Percentiles rank a stretch among this genome's conserved stretches.
These are phyloP conservation scores for Leccinum sublutescens DNA, from an alignment of 768 basidiomycete species.

Conservation along the genomic window DNA sequence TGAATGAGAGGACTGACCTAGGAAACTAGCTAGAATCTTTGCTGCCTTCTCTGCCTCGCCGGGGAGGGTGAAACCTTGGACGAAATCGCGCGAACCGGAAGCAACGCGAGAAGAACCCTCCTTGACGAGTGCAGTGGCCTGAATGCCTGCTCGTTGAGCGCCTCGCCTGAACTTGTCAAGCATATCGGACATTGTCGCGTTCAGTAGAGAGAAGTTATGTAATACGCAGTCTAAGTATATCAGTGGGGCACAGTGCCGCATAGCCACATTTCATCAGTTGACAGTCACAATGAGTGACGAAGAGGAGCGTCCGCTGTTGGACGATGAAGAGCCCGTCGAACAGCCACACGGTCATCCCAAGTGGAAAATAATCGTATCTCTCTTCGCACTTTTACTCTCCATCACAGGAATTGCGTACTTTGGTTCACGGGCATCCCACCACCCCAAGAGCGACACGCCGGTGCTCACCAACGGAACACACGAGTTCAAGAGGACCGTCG, in stretches of 20 bases:
- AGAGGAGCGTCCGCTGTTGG: conserved; percentile 29
- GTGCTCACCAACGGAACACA: conserved; percentile 80
- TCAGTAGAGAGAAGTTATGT: conserved; percentile 5
- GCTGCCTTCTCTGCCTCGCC: conserved; percentile 95
- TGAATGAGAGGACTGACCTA: conserved; percentile 52
- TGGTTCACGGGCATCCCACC: background rate
- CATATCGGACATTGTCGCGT: conserved; percentile 45
- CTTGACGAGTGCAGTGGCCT: conserved; percentile 74
- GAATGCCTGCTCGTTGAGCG: conserved; percentile 77
- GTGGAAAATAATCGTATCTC: conserved; percentile 14
- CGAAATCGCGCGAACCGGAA: conserved; percentile 72
- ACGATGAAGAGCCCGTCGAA: conserved; percentile 11
- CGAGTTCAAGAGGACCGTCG: conserved; percentile 73
- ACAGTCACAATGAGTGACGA: conserved; percentile 13
- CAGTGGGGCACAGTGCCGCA: conserved; percentile 1
- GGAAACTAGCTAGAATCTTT: conserved; percentile 84
- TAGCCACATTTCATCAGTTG: conserved; percentile 22
- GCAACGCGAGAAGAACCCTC: conserved; percentile 67
- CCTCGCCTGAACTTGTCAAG: conserved; percentile 79
- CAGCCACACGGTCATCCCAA: background rate
- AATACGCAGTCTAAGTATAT: conserved; percentile 10
- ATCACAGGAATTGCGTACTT: conserved; percentile 14
- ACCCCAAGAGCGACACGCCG: conserved; percentile 10
- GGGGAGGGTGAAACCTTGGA: conserved; percentile 83
- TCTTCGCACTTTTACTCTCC: conserved; percentile 17